Percentiles rank a stretch among this genome's conserved stretches.
These are phyloP conservation scores for Bruguiera gymnorhiza DNA, from an alignment of 345 rosid genomes.

Conservation along the genomic window DNA sequence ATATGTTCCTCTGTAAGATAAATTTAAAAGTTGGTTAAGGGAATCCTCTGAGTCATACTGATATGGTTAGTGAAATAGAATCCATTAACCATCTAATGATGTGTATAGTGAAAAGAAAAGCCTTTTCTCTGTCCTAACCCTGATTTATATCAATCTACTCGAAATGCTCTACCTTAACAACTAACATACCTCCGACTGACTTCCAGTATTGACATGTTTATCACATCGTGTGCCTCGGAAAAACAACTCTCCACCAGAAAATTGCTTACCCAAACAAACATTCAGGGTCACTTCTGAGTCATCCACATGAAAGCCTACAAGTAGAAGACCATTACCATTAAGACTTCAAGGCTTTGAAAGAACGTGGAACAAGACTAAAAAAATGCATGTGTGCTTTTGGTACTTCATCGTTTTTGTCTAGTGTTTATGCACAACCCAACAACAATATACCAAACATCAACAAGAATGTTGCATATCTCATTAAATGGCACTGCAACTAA, in stretches of 20 bases:
- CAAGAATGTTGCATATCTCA: no score
- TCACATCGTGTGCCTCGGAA: constrained; percentile 88
- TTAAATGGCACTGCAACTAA: background rate
- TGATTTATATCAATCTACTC: constrained; percentile 44
- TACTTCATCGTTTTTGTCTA: background rate
- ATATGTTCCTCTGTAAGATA: no score
- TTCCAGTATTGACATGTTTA: constrained; percentile 70
- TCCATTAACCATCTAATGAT: no score
- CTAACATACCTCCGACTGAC: constrained; percentile 56
- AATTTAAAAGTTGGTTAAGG: no score
- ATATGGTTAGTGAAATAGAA: background rate
- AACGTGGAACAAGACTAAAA: background rate
- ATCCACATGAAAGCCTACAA: constrained; percentile 92
- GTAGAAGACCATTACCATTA: constrained; percentile 8
- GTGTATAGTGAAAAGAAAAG: no score
- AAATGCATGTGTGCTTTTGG: background rate
- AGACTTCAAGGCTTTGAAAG: background rate
- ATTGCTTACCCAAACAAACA: constrained; percentile 88
- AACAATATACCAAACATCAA: no score
- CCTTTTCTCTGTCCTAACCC: constrained; percentile 53
- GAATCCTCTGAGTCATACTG: background rate
- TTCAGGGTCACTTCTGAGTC: constrained; percentile 93
- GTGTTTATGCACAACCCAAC: no score
- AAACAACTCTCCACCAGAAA: constrained; percentile 82
- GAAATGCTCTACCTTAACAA: constrained; percentile 57